Conservation (phyloP, 306 rosid species). For the Senna tora region DNA sequence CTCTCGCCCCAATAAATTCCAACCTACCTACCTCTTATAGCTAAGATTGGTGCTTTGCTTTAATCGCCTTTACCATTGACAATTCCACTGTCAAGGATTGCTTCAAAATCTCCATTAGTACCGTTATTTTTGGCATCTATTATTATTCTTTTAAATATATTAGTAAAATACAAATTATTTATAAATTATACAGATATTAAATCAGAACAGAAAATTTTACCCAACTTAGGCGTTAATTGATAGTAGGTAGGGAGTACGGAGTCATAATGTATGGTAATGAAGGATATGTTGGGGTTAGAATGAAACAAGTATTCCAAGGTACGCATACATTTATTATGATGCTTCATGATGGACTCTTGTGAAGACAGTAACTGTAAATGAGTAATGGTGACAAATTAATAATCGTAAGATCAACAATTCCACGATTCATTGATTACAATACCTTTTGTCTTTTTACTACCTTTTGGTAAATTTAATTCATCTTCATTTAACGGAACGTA, state of each 20-base stretch:
- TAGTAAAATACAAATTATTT: no score
- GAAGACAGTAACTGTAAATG: constrained; percentile 1
- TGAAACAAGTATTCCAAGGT: constrained; percentile 20
- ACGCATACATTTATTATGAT: constrained; percentile 35
- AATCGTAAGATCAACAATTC: not conserved
- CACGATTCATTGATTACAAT: not conserved
- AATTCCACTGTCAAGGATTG: not conserved
- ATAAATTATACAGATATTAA: no score
- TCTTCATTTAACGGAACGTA: not conserved
- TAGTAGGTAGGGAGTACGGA: not conserved
- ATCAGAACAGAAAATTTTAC: no score
- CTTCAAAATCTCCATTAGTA: not conserved
- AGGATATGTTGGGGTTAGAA: not conserved
- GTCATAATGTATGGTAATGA: not conserved
- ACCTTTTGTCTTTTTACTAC: not conserved
- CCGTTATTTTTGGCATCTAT: not conserved
- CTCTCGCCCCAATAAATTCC: not conserved
- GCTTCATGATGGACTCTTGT: constrained; percentile 34
- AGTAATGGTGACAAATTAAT: constrained; percentile 20
- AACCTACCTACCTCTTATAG: not conserved
- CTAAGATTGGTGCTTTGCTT: not conserved
- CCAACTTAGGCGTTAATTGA: no score
- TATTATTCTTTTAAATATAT: no score
- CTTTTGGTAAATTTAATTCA: not conserved
- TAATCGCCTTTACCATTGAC: not conserved